phyloP scores from a whole-genome alignment of 2,329 filamentous ascomycete genomes.

The Aspergillus caelatus region DNA sequence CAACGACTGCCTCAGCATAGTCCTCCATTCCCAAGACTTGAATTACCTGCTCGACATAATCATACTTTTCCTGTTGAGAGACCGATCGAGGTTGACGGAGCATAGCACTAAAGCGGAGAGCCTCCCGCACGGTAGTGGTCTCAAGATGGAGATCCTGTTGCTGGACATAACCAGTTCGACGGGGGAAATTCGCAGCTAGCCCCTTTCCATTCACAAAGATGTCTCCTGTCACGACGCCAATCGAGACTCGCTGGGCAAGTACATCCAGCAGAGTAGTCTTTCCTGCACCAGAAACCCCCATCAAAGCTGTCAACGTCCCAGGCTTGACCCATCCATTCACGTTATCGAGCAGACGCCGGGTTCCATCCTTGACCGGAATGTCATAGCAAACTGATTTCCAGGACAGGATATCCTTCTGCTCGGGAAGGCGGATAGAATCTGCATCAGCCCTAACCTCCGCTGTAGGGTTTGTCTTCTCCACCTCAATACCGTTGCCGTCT shows the following conservation, averaged over 20 bases:
- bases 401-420: conserved; percentile 73
- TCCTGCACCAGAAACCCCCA: conserved; percentile 63
- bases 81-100: not conserved
- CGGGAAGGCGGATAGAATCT: conserved; percentile 48
- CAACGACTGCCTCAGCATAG: conserved; percentile 81
- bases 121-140: conserved; percentile 52
- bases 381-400: conserved; percentile 81
- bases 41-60: conserved; percentile 76
- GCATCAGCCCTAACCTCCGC: conserved; percentile 47
- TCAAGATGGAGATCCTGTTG: conserved; percentile 74
- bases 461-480: not conserved
- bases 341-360: conserved; percentile 60
- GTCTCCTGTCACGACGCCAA: conserved; percentile 63
- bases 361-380: conserved; percentile 72
- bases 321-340: conserved; percentile 57
- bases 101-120: not conserved
- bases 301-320: conserved; percentile 54
- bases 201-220: conserved; percentile 64
- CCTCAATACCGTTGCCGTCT: not conserved
- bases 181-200: conserved; percentile 58
- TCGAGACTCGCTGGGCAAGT: conserved; percentile 56
- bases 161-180: conserved; percentile 66
- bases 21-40: conserved; percentile 81
- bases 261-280: conserved; percentile 61
- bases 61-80: not conserved